These are phyloP conservation scores for Kokia cookei DNA, from an alignment of 441 rosid genomes.

Conservation along the genomic window DNA sequence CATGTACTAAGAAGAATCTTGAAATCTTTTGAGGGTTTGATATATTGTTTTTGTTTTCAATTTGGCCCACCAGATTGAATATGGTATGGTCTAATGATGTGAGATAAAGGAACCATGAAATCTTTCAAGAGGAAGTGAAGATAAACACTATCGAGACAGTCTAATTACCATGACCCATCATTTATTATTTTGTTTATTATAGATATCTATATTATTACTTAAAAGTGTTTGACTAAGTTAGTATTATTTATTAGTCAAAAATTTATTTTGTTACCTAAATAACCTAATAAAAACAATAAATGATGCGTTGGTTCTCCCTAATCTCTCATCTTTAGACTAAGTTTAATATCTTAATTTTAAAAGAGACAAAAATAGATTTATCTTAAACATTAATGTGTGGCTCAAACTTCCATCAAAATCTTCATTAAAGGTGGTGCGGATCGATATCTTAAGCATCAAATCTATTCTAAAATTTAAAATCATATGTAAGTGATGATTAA, in stretches of 20 bases:
- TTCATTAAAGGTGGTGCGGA: slow-evolving; percentile 34
- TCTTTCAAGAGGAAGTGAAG: slow-evolving; percentile 3
- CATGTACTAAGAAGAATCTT: not conserved
- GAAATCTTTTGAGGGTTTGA: not conserved
- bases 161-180: slow-evolving; percentile 21
- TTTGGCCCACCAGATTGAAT: not conserved
- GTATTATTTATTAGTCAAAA: no score
- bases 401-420: slow-evolving; percentile 20
- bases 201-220: not conserved
- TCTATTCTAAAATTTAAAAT: not conserved
- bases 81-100: slow-evolving; percentile 8
- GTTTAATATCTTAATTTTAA: no score
- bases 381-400: not conserved
- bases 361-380: no score
- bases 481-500: not conserved
- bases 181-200: not conserved
- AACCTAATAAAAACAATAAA: no score
- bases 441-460: slow-evolving; percentile 2
- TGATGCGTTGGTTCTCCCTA: no score
- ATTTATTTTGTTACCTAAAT: no score
- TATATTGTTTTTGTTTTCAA: not conserved
- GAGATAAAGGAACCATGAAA: slow-evolving; percentile 21
- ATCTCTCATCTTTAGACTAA: no score
- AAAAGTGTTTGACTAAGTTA: not conserved
- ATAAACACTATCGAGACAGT: slow-evolving; percentile 18